These are phyloP conservation scores for Naganishia kalamii DNA, from an alignment of 768 basidiomycete genomes.

Conservation along the genomic window DNA sequence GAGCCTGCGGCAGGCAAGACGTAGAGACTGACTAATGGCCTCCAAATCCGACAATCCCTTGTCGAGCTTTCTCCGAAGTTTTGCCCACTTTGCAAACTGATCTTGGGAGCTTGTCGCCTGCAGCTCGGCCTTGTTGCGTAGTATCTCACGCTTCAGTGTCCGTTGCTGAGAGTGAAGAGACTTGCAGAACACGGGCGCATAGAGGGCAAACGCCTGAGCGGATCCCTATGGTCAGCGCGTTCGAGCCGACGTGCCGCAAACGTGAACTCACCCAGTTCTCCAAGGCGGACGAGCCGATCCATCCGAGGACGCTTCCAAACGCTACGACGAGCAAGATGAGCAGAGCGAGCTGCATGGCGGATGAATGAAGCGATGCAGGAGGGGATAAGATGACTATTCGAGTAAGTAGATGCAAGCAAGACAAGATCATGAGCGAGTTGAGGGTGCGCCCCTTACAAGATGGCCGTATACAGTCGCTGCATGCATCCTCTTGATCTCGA, in stretches of 20 bases:
- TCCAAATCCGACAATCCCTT: conserved; percentile 86
- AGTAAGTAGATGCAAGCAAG: no score
- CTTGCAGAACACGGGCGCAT: conserved; percentile 62
- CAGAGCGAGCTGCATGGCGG: conserved; percentile 55
- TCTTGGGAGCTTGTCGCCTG: conserved; percentile 88
- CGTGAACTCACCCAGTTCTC: conserved; percentile 62
- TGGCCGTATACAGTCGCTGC: neutral
- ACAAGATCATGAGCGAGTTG: neutral
- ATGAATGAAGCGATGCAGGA: neutral
- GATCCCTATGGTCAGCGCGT: neutral
- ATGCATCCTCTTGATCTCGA: no score
- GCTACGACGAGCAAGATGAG: conserved; percentile 77
- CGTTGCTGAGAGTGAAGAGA: conserved; percentile 57
- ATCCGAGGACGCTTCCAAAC: conserved; percentile 72
- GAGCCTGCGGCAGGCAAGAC: neutral
- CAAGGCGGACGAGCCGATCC: conserved; percentile 81
- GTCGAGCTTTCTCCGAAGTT: conserved; percentile 79
- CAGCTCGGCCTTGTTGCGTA: conserved; percentile 75
- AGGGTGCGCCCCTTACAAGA: neutral
- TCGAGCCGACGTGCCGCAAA: neutral
- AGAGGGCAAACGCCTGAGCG: conserved; percentile 62
- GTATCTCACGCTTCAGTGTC: conserved; percentile 69
- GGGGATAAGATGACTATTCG: neutral
- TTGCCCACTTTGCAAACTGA: conserved; percentile 98
- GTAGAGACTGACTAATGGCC: conserved; percentile 63